phyloP scores from a whole-genome alignment of 177 flowering plant species.

The Telopea speciosissima region DNA sequence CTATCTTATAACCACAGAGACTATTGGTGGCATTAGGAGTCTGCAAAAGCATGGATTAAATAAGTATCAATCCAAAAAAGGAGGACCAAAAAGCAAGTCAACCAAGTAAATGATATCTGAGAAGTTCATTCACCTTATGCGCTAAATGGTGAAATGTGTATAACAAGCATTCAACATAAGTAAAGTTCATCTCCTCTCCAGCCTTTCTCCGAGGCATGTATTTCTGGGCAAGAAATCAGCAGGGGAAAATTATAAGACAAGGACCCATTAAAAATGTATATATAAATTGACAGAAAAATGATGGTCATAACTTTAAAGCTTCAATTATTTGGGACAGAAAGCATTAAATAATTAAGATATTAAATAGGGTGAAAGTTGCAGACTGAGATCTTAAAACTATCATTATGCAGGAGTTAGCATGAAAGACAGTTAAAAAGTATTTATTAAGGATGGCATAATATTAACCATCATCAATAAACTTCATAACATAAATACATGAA shows the following conservation, averaged over 20 bases:
- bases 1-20: slow-evolving; percentile 94
- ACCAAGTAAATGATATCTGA: slow-evolving; percentile 1
- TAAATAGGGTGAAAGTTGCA: background rate
- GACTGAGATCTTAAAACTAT: background rate
- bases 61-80: slow-evolving; percentile 7
- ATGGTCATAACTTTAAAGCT: background rate
- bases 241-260: background rate
- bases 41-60: slow-evolving; percentile 26
- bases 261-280: background rate
- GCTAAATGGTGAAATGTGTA: slow-evolving; percentile 89
- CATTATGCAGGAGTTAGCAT: background rate
- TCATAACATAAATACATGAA: background rate
- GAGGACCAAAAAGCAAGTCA: background rate
- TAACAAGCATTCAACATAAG: slow-evolving; percentile 85
- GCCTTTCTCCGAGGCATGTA: slow-evolving; percentile 83
- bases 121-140: slow-evolving; percentile 50
- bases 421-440: background rate
- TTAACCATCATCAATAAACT: background rate
- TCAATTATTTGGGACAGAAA: background rate
- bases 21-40: slow-evolving; percentile 97
- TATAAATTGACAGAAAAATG: background rate
- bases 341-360: background rate
- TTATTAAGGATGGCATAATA: background rate
- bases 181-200: slow-evolving; percentile 84
- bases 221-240: slow-evolving; percentile 40